A percentile compares a stretch with the other conserved stretches of the same genome.
Conservation (phyloP, 805 yeast genomes). For the Yarrowia porcina region DNA sequence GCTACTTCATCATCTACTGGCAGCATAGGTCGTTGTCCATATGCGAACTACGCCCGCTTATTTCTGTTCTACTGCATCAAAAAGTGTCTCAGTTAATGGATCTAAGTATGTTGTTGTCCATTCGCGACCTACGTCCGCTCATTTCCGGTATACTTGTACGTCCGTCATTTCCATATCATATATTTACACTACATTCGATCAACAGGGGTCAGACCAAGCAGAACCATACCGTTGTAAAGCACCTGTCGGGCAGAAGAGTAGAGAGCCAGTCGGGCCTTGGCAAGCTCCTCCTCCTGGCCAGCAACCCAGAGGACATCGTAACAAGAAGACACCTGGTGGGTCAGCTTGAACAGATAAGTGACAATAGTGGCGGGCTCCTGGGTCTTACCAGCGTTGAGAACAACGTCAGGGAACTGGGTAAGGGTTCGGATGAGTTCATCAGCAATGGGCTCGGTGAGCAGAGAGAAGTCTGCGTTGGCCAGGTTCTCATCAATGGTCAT, state of each 20-base stretch:
- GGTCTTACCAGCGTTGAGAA: slow-evolving; percentile 77
- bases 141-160: too few species aligned
- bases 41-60: too few species aligned
- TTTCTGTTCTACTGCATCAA: too few species aligned
- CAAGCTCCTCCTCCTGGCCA: slow-evolving; percentile 84
- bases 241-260: slow-evolving; percentile 89
- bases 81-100: too few species aligned
- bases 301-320: slow-evolving; percentile 96
- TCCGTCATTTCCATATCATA: too few species aligned
- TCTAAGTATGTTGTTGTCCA: too few species aligned
- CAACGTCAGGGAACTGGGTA: slow-evolving; percentile 87
- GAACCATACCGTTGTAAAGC: slow-evolving; percentile 79
- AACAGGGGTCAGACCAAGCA: slow-evolving; percentile 95
- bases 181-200: slow-evolving; percentile 75
- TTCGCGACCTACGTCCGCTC: too few species aligned
- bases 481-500: slow-evolving; percentile 35
- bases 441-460: slow-evolving; percentile 70
- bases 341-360: slow-evolving; percentile 84
- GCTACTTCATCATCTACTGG: too few species aligned
- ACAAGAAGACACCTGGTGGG: slow-evolving; percentile 94
- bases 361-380: slow-evolving; percentile 92
- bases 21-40: too few species aligned
- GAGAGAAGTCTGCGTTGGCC: slow-evolving; percentile 50
- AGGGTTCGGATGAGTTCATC: slow-evolving; percentile 67
- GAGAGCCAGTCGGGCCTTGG: slow-evolving; percentile 86